phyloP scores from a whole-genome alignment of 192 early-diverging fungal genomes.

The Entomortierella beljakovae region DNA sequence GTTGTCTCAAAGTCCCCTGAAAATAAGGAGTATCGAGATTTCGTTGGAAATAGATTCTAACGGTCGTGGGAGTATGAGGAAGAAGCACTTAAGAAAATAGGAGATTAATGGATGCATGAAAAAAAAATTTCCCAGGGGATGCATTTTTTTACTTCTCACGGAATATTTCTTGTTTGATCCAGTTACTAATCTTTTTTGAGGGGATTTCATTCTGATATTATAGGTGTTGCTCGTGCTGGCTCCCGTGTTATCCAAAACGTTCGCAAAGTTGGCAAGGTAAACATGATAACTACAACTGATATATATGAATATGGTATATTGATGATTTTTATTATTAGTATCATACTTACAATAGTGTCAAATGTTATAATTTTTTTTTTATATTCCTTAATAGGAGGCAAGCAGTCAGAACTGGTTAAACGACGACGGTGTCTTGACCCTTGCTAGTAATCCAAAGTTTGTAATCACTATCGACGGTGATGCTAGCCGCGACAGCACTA shows the following conservation, averaged over 20 bases:
- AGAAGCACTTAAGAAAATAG: conserved; percentile 14
- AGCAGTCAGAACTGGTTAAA: conserved; percentile 51
- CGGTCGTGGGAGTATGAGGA: conserved; percentile 19
- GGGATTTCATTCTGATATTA: background rate
- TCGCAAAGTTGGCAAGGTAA: conserved; percentile 55
- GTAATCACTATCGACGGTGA: conserved; percentile 49
- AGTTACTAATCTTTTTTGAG: conserved; percentile 2
- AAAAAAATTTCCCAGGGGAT: background rate
- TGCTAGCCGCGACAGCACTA: conserved; percentile 40
- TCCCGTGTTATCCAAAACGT: conserved; percentile 52
- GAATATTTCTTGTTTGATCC: background rate
- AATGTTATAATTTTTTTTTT: background rate
- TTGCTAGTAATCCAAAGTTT: conserved; percentile 52
- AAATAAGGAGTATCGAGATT: no score
- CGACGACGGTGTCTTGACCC: conserved; percentile 50
- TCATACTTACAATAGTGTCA: background rate
- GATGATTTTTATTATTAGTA: background rate
- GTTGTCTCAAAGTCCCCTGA: background rate
- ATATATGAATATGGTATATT: background rate
- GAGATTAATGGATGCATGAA: conserved; percentile 6
- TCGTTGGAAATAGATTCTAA: conserved; percentile 4
- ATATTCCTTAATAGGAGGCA: conserved; percentile 21
- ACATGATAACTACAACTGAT: background rate
- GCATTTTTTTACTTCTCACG: background rate
- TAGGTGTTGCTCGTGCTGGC: conserved; percentile 38